Conservation (phyloP, 2,329 filamentous ascomycete genomes). For the Nemania bipapillata region DNA sequence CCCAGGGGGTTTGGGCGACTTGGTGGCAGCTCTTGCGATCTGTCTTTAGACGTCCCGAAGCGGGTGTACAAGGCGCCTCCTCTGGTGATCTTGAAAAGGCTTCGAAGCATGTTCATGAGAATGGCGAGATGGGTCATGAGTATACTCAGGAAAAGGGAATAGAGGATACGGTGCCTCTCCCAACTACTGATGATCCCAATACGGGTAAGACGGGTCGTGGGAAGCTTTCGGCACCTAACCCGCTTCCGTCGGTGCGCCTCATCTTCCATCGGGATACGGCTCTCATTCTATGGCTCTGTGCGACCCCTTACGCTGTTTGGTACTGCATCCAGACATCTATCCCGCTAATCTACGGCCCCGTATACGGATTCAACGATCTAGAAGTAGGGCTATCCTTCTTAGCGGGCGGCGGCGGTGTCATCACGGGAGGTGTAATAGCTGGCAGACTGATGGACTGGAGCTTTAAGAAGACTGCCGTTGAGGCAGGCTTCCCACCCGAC, state of each 20-base stretch:
- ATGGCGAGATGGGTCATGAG: not conserved
- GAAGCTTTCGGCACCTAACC: conserved; percentile 20
- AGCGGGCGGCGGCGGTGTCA: conserved; percentile 54
- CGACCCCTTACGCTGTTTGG: conserved; percentile 24
- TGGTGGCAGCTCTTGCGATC: conserved; percentile 23
- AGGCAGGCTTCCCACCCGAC: conserved; percentile 57
- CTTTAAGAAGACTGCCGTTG: conserved; percentile 60
- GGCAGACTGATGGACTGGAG: conserved; percentile 65
- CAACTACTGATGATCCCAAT: conserved; percentile 5
- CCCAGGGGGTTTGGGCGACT: conserved; percentile 32
- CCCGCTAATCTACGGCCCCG: conserved; percentile 18
- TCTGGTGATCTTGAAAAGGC: conserved; percentile 9
- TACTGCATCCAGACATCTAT: conserved; percentile 31
- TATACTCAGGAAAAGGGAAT: not conserved
- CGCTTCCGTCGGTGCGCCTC: conserved; percentile 29
- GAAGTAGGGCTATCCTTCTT: conserved; percentile 57
- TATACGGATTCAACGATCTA: conserved; percentile 53
- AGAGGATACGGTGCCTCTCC: not conserved
- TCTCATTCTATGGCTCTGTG: conserved; percentile 31
- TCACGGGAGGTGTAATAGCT: conserved; percentile 50
- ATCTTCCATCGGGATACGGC: conserved; percentile 33
- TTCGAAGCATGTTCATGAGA: not conserved
- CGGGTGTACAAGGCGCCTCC: not conserved
- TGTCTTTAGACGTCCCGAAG: not conserved
- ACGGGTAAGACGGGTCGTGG: conserved; percentile 23